A percentile compares a stretch with the other conserved stretches of the same genome.
phyloP scores from a whole-genome alignment of 2,329 filamentous ascomycete genomes.

The Pseudocercospora crystallina region DNA sequence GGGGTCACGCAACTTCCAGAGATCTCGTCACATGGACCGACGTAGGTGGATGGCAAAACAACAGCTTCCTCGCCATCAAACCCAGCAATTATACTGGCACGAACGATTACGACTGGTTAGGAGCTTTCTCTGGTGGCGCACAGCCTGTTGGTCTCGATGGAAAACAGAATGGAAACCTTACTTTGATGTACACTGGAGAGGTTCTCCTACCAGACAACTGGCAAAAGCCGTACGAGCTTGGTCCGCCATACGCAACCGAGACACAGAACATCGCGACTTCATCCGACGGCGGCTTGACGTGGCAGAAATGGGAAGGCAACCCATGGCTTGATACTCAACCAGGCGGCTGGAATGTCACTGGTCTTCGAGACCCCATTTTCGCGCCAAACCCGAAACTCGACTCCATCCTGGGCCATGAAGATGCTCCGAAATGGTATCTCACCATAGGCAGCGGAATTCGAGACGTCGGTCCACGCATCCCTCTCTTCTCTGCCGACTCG shows the following conservation, averaged over 20 bases:
- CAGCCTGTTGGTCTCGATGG: conserved; percentile 47
- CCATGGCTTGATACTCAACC: conserved; percentile 40
- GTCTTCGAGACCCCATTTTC: conserved; percentile 34
- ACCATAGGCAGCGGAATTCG: conserved; percentile 46
- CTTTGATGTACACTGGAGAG: conserved; percentile 47
- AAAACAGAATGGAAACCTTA: conserved; percentile 43
- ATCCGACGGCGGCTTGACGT: conserved; percentile 45
- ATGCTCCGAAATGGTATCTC: conserved; percentile 41
- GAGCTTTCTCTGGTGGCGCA: conserved; percentile 52
- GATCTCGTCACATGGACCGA: conserved; percentile 44
- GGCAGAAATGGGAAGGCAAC: conserved; percentile 45
- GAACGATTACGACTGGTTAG: conserved; percentile 45
- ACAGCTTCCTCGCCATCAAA: conserved; percentile 37
- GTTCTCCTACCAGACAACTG: conserved; percentile 46
- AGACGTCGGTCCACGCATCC: conserved; percentile 43
- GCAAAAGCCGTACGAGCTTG: conserved; percentile 41
- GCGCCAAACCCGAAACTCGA: conserved; percentile 39
- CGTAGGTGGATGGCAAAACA: conserved; percentile 46
- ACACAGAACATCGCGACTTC: conserved; percentile 46
- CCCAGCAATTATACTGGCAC: conserved; percentile 37
- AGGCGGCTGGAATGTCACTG: conserved; percentile 44
- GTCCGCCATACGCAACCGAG: conserved; percentile 36
- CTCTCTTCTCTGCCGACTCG: conserved; percentile 43
- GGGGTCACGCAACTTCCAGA: conserved; percentile 53
- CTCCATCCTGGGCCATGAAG: conserved; percentile 37